A percentile compares a stretch with the other conserved stretches of the same genome.
Conservation (phyloP, 495 filamentous ascomycete genomes). For the Trypethelium eluteriae region DNA sequence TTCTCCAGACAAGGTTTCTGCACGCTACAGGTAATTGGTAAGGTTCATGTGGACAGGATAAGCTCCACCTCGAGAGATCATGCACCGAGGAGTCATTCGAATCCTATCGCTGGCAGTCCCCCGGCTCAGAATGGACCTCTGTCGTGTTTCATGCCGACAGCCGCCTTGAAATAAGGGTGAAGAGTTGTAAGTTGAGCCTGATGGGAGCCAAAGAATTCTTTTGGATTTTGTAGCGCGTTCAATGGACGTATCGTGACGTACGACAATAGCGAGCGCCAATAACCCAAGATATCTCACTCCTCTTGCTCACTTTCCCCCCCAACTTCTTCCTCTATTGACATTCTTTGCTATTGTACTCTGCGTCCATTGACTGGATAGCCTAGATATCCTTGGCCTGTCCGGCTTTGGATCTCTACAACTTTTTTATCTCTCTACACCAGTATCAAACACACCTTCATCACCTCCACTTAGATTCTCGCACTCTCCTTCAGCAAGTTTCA, state of each 20-base stretch:
- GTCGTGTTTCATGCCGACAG: constrained; percentile 4
- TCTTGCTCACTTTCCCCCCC: constrained; percentile 17
- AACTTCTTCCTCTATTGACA: constrained; percentile 20
- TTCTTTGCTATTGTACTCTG: constrained; percentile 21
- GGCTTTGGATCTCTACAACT: constrained; percentile 21
- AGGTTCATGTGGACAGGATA: constrained; percentile 1
- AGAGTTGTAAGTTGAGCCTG: background rate
- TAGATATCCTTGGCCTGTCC: constrained; percentile 21
- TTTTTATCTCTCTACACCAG: constrained; percentile 14
- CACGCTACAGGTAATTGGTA: constrained; percentile 8
- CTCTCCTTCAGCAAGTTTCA: constrained; percentile 15
- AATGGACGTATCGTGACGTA: constrained; percentile 7
- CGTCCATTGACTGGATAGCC: constrained; percentile 20
- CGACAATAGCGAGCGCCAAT: background rate
- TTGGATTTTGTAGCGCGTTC: background rate
- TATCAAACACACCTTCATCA: constrained; percentile 16
- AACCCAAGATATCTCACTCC: constrained; percentile 16
- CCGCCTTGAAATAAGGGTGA: background rate
- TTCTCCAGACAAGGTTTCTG: constrained; percentile 5
- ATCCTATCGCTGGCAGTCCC: background rate
- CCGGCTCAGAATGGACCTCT: background rate
- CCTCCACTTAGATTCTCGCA: constrained; percentile 10
- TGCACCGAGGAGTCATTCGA: constrained; percentile 6
- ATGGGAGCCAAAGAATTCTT: constrained; percentile 4
- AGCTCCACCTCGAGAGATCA: background rate